Percentiles rank a stretch among this genome's conserved stretches.
Conservation (phyloP, 169 alveolate genomes). For the Plasmodium reichenowi region DNA sequence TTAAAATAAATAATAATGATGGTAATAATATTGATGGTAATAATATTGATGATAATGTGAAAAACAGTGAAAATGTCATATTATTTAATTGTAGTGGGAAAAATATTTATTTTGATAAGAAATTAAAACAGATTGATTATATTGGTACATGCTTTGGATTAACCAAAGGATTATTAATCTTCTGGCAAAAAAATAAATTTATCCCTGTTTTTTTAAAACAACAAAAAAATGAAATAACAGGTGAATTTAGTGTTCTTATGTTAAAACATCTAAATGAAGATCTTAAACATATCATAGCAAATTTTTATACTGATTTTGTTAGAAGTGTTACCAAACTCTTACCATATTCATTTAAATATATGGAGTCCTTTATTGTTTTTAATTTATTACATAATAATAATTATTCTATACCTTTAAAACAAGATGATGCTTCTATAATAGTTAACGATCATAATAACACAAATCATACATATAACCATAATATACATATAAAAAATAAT, state of each 20-base stretch:
- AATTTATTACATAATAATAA: constrained; percentile 42
- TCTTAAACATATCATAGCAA: constrained; percentile 23
- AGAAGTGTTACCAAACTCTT: constrained; percentile 35
- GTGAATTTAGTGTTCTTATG: constrained; percentile 97
- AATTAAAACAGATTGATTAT: constrained; percentile 90
- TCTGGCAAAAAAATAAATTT: constrained; percentile 95
- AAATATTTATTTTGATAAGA: constrained; percentile 80
- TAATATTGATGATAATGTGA: no score
- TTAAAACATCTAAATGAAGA: constrained; percentile 81
- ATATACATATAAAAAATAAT: background rate
- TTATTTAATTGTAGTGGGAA: constrained; percentile 10
- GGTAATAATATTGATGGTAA: no score
- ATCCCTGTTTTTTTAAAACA: constrained; percentile 95
- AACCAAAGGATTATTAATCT: constrained; percentile 93
- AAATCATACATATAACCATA: background rate
- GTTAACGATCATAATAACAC: background rate
- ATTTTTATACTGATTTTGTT: constrained; percentile 34
- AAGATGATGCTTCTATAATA: background rate
- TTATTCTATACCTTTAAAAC: no score
- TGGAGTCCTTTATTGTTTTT: constrained; percentile 47
- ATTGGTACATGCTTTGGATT: constrained; percentile 98
- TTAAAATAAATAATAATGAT: no score
- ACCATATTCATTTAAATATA: constrained; percentile 29
- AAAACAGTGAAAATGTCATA: constrained; percentile 17
- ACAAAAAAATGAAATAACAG: constrained; percentile 97